Conservation (phyloP, 139 green algal species). For the Coccomyxa sp. region DNA sequence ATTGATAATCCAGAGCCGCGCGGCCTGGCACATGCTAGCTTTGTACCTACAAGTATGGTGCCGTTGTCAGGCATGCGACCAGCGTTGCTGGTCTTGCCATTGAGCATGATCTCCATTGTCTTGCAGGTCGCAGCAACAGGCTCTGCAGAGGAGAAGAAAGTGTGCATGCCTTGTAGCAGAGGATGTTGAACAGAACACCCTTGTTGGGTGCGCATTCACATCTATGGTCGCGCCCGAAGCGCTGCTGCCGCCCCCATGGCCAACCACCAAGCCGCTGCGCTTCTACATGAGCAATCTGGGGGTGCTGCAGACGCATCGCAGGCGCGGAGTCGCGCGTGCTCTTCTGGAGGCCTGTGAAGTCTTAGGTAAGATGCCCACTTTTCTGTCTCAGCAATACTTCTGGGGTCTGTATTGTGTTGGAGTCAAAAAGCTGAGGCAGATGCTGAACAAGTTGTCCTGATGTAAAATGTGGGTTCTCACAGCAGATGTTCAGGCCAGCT, state of each 20-base stretch:
- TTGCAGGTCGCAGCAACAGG: neutral
- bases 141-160: neutral
- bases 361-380: conserved; percentile 24
- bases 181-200: neutral
- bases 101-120: neutral
- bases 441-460: neutral
- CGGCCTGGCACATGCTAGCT: neutral
- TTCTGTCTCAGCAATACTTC: neutral
- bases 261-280: conserved; percentile 42
- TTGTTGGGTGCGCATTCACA: conserved; percentile 31
- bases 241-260: conserved; percentile 64
- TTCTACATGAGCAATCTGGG: conserved; percentile 67
- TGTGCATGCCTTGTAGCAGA: conserved; percentile 21
- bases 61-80: too few relatives aligned
- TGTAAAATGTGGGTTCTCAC: neutral
- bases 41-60: too few relatives aligned
- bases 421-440: neutral
- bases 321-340: conserved; percentile 38
- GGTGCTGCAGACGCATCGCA: conserved; percentile 31
- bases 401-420: neutral
- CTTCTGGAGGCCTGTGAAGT: conserved; percentile 47
- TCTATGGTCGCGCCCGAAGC: conserved; percentile 46
- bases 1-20: neutral
- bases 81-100: too few relatives aligned
- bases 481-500: neutral